Evolutionary conservation across 306 rosid species (phyloP), one percentile per base, ranked within the genome.

Genomic region (Quercus glauca): DNA sequence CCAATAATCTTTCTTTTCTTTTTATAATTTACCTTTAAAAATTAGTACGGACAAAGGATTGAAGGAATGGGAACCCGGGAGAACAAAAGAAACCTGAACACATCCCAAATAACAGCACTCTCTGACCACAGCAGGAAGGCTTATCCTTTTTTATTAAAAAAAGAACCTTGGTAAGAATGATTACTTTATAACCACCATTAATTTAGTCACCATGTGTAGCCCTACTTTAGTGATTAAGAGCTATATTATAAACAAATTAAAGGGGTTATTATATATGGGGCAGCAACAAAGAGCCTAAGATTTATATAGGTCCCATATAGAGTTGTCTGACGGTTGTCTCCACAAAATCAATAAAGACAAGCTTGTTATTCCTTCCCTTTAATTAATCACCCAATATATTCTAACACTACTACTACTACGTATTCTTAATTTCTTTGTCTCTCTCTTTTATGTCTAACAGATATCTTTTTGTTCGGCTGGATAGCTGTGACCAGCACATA

Each of bases 321-420:
- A 64, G 64, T 4, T 76, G 64, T 65, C 73, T 52, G 67, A 17
- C 37, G 56, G 19, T 67, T 67, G 74, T 77, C 80, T 77, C 67
- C 74, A 63, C n/a, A 63, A 63, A 12, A 23, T 61, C 69, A 25
- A 18, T 61, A 61, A 49, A 63, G 69, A 63, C 69, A 63, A 28
- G 11, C 17, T 26, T 63, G 69, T 26, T 63, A 63, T 63, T 63
- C 69, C 69, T 17, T 63, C 45, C 12, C 45, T 41, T 41, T 41
- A 41, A 41, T 41, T 41, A 41, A 41, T 41, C 45, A 41, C 45
- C 11, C 45, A 41, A 8, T 41, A 41, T 28, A 63, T 63, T 49
- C 69, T 14, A 61, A 61, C 13, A 25, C 19, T 6, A 26, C 35
- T 31, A 37, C 45, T 41, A 41, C 45, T 8, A 41, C 45, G 45